These are phyloP conservation scores for Lupinus albus DNA, from an alignment of 306 rosid species.

Conservation along the genomic window DNA sequence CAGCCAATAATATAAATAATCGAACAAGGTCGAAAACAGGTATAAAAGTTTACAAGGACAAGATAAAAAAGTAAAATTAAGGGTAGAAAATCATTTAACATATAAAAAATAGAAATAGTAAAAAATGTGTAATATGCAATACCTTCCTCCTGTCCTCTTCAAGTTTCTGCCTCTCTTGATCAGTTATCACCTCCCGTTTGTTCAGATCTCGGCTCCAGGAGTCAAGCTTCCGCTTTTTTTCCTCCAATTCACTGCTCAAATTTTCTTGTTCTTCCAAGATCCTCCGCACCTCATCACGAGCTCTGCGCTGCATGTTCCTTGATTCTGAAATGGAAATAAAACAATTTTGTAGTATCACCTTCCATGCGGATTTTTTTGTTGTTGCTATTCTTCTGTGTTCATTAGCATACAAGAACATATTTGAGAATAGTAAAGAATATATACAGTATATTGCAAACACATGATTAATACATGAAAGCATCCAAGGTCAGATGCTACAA, in stretches of 20 bases:
- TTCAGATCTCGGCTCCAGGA: slow-evolving; percentile 80
- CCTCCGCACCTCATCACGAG: slow-evolving; percentile 65
- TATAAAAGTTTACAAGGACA: slow-evolving; percentile 15
- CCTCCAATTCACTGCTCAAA: slow-evolving; percentile 72
- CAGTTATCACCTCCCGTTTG: slow-evolving; percentile 85
- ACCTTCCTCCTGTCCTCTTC: slow-evolving; percentile 90
- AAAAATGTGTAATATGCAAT: slow-evolving; percentile 10
- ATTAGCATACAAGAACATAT: slow-evolving; percentile 9
- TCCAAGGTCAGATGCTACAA: slow-evolving; percentile 22
- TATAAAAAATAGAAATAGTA: background rate
- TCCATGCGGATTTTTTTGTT: background rate
- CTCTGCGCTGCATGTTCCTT: slow-evolving; percentile 71
- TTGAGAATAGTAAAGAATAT: slow-evolving; percentile 8
- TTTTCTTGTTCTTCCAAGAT: slow-evolving; percentile 84
- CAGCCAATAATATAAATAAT: slow-evolving; percentile 14
- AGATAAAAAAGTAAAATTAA: slow-evolving; percentile 10
- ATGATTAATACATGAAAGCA: slow-evolving; percentile 9
- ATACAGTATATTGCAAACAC: slow-evolving; percentile 19
- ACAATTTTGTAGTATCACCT: slow-evolving; percentile 18
- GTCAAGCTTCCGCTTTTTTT: slow-evolving; percentile 76
- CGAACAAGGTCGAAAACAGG: slow-evolving; percentile 13
- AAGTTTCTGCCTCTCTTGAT: slow-evolving; percentile 83
- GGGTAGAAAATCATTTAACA: slow-evolving; percentile 12
- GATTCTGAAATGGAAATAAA: slow-evolving; percentile 57
- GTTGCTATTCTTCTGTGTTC: background rate